Percentiles rank a stretch among this genome's conserved stretches.
These are phyloP conservation scores for Aspergillus sp. DNA, from an alignment of 2,329 filamentous ascomycete species.

Conservation along the genomic window DNA sequence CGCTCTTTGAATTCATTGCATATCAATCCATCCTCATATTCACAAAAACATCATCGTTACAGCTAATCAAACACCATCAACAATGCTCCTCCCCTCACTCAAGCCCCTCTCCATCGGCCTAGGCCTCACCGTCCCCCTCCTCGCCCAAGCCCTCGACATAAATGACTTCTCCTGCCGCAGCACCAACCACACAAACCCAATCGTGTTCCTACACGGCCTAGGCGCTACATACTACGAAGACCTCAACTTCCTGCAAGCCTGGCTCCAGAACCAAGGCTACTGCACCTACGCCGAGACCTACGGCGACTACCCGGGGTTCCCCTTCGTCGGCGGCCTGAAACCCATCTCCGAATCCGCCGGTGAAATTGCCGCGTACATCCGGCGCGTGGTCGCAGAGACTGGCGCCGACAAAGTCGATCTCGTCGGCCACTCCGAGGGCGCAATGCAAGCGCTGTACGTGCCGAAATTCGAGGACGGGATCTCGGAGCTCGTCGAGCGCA, in stretches of 20 bases:
- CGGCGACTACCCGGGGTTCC: constrained; percentile 43
- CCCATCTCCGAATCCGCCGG: constrained; percentile 44
- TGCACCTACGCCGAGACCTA: constrained; percentile 51
- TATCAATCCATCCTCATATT: neutral
- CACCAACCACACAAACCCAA: constrained; percentile 34
- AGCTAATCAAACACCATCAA: neutral
- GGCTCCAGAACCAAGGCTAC: constrained; percentile 43
- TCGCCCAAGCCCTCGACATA: constrained; percentile 27
- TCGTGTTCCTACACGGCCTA: constrained; percentile 44
- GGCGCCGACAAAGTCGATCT: constrained; percentile 46
- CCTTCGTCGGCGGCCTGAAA: constrained; percentile 45
- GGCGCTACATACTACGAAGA: constrained; percentile 45
- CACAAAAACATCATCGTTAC: neutral
- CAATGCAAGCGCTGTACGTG: constrained; percentile 46
- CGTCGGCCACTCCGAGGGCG: constrained; percentile 52
- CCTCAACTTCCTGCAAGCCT: constrained; percentile 41
- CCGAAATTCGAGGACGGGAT: constrained; percentile 43
- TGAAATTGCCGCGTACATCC: constrained; percentile 47
- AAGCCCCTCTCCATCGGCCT: constrained; percentile 11
- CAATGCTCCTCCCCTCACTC: constrained; percentile 24
- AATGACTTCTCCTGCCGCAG: constrained; percentile 43
- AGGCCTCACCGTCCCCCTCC: constrained; percentile 12
- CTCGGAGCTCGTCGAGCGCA: constrained; percentile 34
- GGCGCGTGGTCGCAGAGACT: constrained; percentile 40
- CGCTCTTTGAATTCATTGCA: neutral